These are phyloP conservation scores for Populus nigra DNA, from an alignment of 345 rosid species.

Conservation along the genomic window DNA sequence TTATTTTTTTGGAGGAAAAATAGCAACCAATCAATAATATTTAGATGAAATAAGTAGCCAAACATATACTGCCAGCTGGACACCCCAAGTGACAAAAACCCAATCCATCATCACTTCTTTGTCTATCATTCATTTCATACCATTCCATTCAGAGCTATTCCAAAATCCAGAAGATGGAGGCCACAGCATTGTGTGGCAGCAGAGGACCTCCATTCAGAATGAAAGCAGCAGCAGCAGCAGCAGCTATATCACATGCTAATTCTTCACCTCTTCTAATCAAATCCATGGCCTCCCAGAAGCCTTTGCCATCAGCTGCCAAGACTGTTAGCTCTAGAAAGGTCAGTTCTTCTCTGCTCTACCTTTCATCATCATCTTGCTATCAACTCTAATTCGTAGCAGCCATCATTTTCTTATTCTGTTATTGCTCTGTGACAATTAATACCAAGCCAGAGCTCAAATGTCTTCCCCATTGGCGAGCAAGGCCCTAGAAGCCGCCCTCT, in stretches of 20 bases:
- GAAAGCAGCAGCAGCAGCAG: not conserved
- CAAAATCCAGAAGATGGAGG: constrained; percentile 31
- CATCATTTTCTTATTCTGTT: no score
- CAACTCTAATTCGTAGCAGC: no score
- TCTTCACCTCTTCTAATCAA: constrained; percentile 36
- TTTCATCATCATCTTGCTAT: not conserved
- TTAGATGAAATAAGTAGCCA: not conserved
- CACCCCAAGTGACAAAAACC: constrained; percentile 2
- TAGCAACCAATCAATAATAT: not conserved
- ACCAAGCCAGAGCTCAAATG: constrained; percentile 33
- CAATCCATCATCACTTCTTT: constrained; percentile 14
- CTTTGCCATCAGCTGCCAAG: constrained; percentile 49
- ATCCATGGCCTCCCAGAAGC: constrained; percentile 76
- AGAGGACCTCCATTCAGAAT: constrained; percentile 4
- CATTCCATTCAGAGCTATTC: constrained; percentile 1
- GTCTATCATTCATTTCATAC: constrained; percentile 17
- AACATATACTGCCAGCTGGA: constrained; percentile 20
- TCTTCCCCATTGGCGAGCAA: constrained; percentile 46
- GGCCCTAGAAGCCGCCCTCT: constrained; percentile 38
- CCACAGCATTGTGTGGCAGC: constrained; percentile 25
- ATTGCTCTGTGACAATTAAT: not conserved
- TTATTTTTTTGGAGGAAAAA: not conserved
- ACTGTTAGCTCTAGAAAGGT: constrained; percentile 60
- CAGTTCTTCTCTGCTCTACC: not conserved
- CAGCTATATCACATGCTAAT: not conserved